Evolutionary conservation across 2,329 filamentous ascomycete species (phyloP).

Genomic region (Pseudophaeomoniella oleicola): DNA sequence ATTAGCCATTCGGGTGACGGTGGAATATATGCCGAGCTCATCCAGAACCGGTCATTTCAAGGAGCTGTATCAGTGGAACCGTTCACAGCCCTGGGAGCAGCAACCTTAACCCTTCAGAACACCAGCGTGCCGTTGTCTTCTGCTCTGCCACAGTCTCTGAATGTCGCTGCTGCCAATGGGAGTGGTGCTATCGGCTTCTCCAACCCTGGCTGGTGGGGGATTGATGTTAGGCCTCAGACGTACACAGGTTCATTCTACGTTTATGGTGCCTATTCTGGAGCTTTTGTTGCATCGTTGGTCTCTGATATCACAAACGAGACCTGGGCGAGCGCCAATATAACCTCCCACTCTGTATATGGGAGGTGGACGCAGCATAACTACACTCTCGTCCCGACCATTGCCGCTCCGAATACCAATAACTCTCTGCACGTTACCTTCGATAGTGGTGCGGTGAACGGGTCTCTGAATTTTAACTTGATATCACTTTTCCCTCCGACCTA

Average conservation of each 20-base stretch:
- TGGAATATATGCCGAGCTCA: constrained; percentile 19
- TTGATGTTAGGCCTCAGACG: constrained; percentile 30
- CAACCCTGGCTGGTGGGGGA: constrained; percentile 37
- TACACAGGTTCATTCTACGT: constrained; percentile 34
- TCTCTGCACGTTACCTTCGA: constrained; percentile 42
- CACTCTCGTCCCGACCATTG: constrained; percentile 7
- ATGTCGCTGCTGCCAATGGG: constrained; percentile 19
- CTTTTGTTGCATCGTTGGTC: not conserved
- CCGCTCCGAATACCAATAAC: constrained; percentile 30
- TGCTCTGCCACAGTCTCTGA: constrained; percentile 26
- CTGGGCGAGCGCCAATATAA: constrained; percentile 1
- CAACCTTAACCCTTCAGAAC: constrained; percentile 17
- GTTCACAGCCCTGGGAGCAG: constrained; percentile 13
- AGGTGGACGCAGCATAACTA: constrained; percentile 2
- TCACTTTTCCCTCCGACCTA: constrained; percentile 47
- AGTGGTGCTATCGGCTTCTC: constrained; percentile 29
- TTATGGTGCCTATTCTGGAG: constrained; percentile 20
- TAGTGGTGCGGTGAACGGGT: constrained; percentile 24
- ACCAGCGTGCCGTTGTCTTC: constrained; percentile 26
- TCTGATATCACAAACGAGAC: not conserved
- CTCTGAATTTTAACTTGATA: constrained; percentile 43
- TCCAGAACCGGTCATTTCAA: constrained; percentile 19
- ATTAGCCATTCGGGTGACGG: constrained; percentile 9
- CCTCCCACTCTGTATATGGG: not conserved
- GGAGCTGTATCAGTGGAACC: constrained; percentile 15